Base-by-base conservation (phyloP, 768 basidiomycete genomes). In the Hydnomerulius pinastri region DNA sequence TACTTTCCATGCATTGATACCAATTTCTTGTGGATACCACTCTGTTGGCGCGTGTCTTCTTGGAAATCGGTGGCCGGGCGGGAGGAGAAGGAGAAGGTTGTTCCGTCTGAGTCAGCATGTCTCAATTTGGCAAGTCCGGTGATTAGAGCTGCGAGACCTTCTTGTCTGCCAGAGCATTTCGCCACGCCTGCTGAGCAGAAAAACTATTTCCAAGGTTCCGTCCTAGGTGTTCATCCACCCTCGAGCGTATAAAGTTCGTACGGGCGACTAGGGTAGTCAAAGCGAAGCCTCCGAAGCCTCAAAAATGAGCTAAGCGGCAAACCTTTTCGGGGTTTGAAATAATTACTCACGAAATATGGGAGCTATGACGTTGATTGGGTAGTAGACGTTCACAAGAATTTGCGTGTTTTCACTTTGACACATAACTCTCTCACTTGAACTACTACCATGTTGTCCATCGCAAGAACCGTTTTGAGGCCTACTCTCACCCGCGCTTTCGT, bases 371-470 rank as follows among this genome's bases (percentile, higher is more conserved):
- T 43, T 29, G 39, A 17, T 48, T 36, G 20, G n/a, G 5, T 1
- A 37, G 12, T 27, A 17, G 20, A n/a, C 20, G 9, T 29, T 15
- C 40, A 9, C 33, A 42, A 33, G 18, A 39, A 23, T 23, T 38
- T 20, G 39, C 15, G 23, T 15, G n/a, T 10, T 39, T n/a, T 20
- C 10, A n/a, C 28, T n/a, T n/a, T 36, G 28, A 20, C 35, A 30
- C n/a, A n/a, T n/a, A n/a, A n/a, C n/a, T n/a, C 33, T 45, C 29
- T 43, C 46, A 41, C 32, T 39, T 35, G 32, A 51, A 50, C 33
- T 30, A 45, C 48, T 46, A 70, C 57, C 48, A 84, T 85, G 82
- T 67, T 83, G 54, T 73, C 77, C 47, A 60, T 78, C 53, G 66
- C 77, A 20, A 79, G 75, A 51, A 65, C 67, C 29, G 58, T 72